These are phyloP conservation scores for Penicillium odoratum DNA, from an alignment of 495 filamentous ascomycete species.

Conservation along the genomic window DNA sequence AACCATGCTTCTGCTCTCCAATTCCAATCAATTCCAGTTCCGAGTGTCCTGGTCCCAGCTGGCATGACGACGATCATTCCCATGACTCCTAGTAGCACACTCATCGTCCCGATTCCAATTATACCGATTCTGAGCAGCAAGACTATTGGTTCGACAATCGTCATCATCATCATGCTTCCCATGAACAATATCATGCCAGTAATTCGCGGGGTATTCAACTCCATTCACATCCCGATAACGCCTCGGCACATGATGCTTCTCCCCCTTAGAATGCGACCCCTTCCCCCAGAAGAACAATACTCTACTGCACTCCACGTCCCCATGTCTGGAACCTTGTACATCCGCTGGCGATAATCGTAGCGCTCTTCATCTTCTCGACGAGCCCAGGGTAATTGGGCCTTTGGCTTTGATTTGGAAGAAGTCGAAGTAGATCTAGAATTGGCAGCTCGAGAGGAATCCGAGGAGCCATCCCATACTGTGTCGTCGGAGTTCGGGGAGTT, in stretches of 20 bases:
- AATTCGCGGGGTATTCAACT: slow-evolving; percentile 21
- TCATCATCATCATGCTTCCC: slow-evolving; percentile 17
- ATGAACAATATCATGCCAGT: slow-evolving; percentile 31
- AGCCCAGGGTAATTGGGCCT: slow-evolving; percentile 19
- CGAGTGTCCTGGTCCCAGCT: too few relatives aligned
- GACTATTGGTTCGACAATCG: too few relatives aligned
- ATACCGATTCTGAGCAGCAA: too few relatives aligned
- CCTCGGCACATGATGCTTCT: slow-evolving; percentile 28
- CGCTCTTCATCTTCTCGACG: slow-evolving; percentile 13
- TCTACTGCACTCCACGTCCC: slow-evolving; percentile 34
- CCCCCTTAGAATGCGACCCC: neutral
- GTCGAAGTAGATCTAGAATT: neutral
- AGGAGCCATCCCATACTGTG: too few relatives aligned
- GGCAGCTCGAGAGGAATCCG: neutral
- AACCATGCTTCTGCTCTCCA: neutral
- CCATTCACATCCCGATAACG: slow-evolving; percentile 33
- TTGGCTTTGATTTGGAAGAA: slow-evolving; percentile 3
- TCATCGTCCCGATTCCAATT: too few relatives aligned
- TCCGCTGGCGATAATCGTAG: slow-evolving; percentile 34
- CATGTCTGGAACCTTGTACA: slow-evolving; percentile 29
- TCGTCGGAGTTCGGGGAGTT: neutral
- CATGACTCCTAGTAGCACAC: too few relatives aligned
- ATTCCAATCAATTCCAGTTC: too few relatives aligned
- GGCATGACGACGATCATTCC: too few relatives aligned
- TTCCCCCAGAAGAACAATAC: slow-evolving; percentile 21